phyloP scores from a whole-genome alignment of 2,329 filamentous ascomycete species.

The Hymenoscyphus fraxineus region DNA sequence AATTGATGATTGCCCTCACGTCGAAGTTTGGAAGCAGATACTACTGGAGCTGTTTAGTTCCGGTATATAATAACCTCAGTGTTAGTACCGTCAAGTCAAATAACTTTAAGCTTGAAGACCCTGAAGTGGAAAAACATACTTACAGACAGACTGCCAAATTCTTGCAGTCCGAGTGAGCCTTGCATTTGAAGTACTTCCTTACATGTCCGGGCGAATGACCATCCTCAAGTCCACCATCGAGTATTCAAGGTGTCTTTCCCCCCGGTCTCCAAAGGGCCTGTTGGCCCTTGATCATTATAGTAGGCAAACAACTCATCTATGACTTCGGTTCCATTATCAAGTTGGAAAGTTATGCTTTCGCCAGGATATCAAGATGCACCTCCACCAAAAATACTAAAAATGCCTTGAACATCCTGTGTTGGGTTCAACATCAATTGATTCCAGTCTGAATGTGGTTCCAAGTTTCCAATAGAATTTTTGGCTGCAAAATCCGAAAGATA shows the following conservation, averaged over 20 bases:
- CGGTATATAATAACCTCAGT: no score
- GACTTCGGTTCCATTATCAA: slow-evolving; percentile 38
- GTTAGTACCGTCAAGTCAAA: no score
- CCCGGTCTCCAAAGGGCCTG: slow-evolving; percentile 16
- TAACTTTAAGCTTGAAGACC: no score
- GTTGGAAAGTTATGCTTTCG: slow-evolving; percentile 34
- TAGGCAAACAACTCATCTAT: slow-evolving; percentile 31
- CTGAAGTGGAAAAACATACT: no score
- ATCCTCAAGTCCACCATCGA: no score
- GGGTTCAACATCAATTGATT: slow-evolving; percentile 32
- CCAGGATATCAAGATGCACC: slow-evolving; percentile 38
- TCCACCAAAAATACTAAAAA: slow-evolving; percentile 34
- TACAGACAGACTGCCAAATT: no score
- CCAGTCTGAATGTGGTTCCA: slow-evolving; percentile 39
- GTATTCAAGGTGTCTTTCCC: neutral
- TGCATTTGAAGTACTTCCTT: no score
- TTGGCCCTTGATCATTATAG: neutral
- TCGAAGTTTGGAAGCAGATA: no score
- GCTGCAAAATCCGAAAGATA: slow-evolving; percentile 44
- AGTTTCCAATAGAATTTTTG: slow-evolving; percentile 31
- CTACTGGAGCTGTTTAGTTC: no score
- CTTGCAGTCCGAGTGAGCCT: no score
- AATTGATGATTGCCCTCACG: no score
- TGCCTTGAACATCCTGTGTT: slow-evolving; percentile 32
- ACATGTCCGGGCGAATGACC: no score